These are phyloP conservation scores for Macroventuria anomochaeta DNA, from an alignment of 2,329 filamentous ascomycete species.

Conservation along the genomic window DNA sequence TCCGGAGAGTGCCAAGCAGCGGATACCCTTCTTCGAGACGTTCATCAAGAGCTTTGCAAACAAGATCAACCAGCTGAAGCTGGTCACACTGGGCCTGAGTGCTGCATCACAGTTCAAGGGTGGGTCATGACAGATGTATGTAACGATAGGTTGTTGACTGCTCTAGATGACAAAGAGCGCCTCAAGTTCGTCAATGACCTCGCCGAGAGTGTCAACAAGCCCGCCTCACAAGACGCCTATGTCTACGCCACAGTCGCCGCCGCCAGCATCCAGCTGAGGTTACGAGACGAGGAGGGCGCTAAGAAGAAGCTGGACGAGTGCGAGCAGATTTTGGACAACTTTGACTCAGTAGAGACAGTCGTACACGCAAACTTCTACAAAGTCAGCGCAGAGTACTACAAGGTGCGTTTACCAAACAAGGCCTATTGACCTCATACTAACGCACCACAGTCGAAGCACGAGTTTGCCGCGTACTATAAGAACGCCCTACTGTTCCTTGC, in stretches of 20 bases:
- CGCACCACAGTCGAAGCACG: constrained; percentile 69
- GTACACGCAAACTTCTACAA: constrained; percentile 97
- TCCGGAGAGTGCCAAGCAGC: constrained; percentile 79
- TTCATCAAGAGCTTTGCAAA: constrained; percentile 97
- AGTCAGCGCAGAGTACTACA: constrained; percentile 93
- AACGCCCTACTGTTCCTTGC: constrained; percentile 97
- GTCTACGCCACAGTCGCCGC: constrained; percentile 93
- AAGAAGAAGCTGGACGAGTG: constrained; percentile 86
- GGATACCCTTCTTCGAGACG: constrained; percentile 88
- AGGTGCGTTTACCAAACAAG: constrained; percentile 54
- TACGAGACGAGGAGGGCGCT: constrained; percentile 80
- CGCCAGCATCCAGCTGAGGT: constrained; percentile 81
- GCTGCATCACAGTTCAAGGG: constrained; percentile 84
- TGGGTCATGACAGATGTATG: constrained; percentile 42
- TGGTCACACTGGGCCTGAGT: constrained; percentile 87
- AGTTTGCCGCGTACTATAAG: constrained; percentile 96
- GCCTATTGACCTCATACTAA: neutral
- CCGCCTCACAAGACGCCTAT: constrained; percentile 91
- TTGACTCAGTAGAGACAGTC: constrained; percentile 93
- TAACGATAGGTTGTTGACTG: constrained; percentile 29
- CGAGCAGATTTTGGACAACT: constrained; percentile 85
- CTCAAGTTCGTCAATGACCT: constrained; percentile 84
- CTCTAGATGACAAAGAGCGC: constrained; percentile 81
- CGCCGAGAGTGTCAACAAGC: constrained; percentile 86
- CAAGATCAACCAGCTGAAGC: constrained; percentile 98